Percentiles rank a stretch among this genome's conserved stretches.
Evolutionary conservation across 73 alveolate genomes (phyloP).

Genomic region (Paramecium pentaurelia): DNA sequence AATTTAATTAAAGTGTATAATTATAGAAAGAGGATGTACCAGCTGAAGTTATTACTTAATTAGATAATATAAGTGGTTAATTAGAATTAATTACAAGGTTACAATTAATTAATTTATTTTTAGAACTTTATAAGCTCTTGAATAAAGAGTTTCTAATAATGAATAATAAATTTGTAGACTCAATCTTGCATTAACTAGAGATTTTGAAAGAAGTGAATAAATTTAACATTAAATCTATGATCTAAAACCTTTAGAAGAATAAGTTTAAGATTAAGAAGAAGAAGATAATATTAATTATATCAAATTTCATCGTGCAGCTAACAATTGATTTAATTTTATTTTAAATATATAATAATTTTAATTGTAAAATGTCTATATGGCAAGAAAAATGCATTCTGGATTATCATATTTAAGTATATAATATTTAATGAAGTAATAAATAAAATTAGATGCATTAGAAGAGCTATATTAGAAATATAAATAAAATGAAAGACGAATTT

Average conservation of each 20-base stretch:
- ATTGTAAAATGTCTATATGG: background rate
- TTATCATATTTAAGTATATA: background rate
- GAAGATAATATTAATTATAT: background rate
- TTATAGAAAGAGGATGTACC: background rate
- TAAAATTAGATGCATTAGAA: constrained; percentile 2
- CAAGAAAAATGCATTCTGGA: background rate
- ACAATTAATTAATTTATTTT: background rate
- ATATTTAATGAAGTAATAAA: constrained; percentile 15
- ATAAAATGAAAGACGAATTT: background rate
- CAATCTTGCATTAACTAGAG: constrained; percentile 14
- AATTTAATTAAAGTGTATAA: background rate
- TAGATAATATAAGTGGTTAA: constrained; percentile 11
- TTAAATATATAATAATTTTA: background rate
- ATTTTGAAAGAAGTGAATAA: constrained; percentile 17
- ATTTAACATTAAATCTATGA: background rate
- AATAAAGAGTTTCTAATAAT: constrained; percentile 46
- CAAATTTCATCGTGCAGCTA: constrained; percentile 47
- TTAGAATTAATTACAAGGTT: constrained; percentile 44
- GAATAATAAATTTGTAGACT: constrained; percentile 31
- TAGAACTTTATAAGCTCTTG: constrained; percentile 31
- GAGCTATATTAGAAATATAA: background rate
- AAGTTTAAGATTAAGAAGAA: background rate
- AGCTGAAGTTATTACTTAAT: background rate
- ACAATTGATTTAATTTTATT: constrained; percentile 13
- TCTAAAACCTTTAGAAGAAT: background rate